Base-by-base conservation (phyloP, 2,329 filamentous ascomycete species). In the Ophiostoma sp. region DNA sequence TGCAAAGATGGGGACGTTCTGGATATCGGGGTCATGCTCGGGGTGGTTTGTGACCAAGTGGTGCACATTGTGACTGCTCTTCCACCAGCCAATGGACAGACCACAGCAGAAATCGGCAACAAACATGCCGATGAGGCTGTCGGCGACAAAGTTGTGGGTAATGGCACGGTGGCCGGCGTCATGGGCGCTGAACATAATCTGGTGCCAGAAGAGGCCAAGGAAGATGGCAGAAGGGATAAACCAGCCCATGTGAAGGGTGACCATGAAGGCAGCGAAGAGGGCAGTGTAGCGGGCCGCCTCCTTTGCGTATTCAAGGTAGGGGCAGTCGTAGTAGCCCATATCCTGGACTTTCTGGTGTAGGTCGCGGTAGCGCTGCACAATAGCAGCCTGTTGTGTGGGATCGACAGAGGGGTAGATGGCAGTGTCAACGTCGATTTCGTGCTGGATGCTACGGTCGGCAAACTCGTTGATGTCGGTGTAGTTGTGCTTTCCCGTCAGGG, bases 1-100 rank as follows among this genome's bases (percentile, higher is more conserved):
- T 67, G 89, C 89, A 75, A 92, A 90, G 68, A 91, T 83, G 0
- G 89, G 89, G 68, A 90, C 82, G 77, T 91, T 89, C 73, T 91
- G 86, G 70, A 86, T 86, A 74, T 87, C 85, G 7, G 85, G 85
- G 71, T 87, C 85, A 72, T 86, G 83, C 75, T 86, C 84, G 1
- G 87, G 86, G 74, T 84, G 81, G 80, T 90, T 90, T 62, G 88
- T 89, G 70, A 90, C 80, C 3, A 90, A 82, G 74, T 90, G 88
- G 76, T 90, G 88, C 3, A 90, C 86, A 70, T 90, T 90, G 79
- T 90, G 88, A 68, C 84, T 88, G 75, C 85, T 85, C 80, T 90
- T 90, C 87, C 87, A 90, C 87, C 87, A 90, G 23, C 87, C 87
- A 69, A 90, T 86, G 3, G 86, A 88, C 23, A 90, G 80, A 48